A percentile compares a stretch with the other conserved stretches of the same genome.
Conservation (phyloP, 2,329 filamentous ascomycete species). For the Curvularia sp. region DNA sequence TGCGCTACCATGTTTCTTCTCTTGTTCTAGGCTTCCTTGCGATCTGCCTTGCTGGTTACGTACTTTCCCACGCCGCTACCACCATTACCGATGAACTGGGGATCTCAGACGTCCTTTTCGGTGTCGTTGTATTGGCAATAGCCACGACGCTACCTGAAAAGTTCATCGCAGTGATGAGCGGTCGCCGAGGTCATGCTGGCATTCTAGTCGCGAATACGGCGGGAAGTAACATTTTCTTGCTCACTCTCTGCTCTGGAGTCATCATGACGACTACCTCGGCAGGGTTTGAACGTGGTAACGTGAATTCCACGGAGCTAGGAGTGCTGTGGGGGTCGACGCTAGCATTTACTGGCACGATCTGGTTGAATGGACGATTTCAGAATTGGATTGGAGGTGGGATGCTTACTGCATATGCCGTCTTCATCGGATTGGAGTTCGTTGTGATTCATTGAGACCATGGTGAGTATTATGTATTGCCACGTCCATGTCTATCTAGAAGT, state of each 20-base stretch:
- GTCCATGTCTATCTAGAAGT: not conserved
- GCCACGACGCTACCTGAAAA: slow-evolving; percentile 64
- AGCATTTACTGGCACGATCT: not conserved
- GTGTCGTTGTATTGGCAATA: slow-evolving; percentile 58
- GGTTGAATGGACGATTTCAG: not conserved
- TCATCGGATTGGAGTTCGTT: slow-evolving; percentile 47
- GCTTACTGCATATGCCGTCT: slow-evolving; percentile 37
- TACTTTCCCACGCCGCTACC: slow-evolving; percentile 56
- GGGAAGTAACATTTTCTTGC: slow-evolving; percentile 63
- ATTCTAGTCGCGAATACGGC: slow-evolving; percentile 62
- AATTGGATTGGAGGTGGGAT: not conserved
- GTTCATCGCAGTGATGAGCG: slow-evolving; percentile 59
- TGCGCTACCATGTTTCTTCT: slow-evolving; percentile 49
- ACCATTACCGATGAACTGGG: slow-evolving; percentile 52
- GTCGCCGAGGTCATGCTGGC: slow-evolving; percentile 55
- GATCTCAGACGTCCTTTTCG: slow-evolving; percentile 57
- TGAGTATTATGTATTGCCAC: not conserved
- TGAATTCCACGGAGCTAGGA: not conserved
- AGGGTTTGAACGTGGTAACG: slow-evolving; percentile 35
- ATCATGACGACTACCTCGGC: not conserved
- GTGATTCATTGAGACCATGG: not conserved
- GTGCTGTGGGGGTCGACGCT: not conserved
- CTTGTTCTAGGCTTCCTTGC: slow-evolving; percentile 56
- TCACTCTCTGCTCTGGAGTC: slow-evolving; percentile 59
- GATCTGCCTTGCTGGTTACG: slow-evolving; percentile 57